These are phyloP conservation scores for Gilbertella persicaria DNA, from an alignment of 371 early-diverging fungal genomes.

Conservation along the genomic window DNA sequence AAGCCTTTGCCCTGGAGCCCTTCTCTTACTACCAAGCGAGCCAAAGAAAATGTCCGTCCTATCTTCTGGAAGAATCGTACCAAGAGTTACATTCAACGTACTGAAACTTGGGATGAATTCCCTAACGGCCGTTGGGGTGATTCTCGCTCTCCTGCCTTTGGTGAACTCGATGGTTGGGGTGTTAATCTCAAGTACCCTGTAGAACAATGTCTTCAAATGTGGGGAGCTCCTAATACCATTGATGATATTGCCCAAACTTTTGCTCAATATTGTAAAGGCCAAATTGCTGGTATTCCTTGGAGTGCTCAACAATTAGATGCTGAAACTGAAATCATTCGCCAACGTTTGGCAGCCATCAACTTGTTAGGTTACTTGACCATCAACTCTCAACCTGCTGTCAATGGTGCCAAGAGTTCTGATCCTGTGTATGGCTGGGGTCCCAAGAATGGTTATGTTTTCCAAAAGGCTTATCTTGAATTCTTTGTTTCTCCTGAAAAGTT, in stretches of 20 bases:
- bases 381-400: constrained; percentile 95
- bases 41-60: constrained; percentile 93
- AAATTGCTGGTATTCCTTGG: constrained; percentile 89
- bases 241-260: constrained; percentile 77
- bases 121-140: constrained; percentile 99
- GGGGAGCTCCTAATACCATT: constrained; percentile 74
- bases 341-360: constrained; percentile 74
- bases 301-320: constrained; percentile 80
- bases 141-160: constrained; percentile 90
- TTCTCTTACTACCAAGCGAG: constrained; percentile 78
- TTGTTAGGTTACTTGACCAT: constrained; percentile 87
- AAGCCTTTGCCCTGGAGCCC: constrained; percentile 64
- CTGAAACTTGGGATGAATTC: constrained; percentile 97
- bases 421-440: constrained; percentile 95
- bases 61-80: constrained; percentile 97
- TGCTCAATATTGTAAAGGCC: constrained; percentile 79
- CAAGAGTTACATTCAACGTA: constrained; percentile 89
- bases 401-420: constrained; percentile 84
- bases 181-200: constrained; percentile 72
- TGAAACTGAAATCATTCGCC: constrained; percentile 80
- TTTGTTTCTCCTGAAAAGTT: constrained; percentile 81
- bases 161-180: constrained; percentile 92
- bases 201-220: constrained; percentile 68
- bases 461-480: constrained; percentile 97
- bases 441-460: constrained; percentile 94